Base-by-base conservation (phyloP, 306 rosid species). In the Cucurbita pepo region DNA sequence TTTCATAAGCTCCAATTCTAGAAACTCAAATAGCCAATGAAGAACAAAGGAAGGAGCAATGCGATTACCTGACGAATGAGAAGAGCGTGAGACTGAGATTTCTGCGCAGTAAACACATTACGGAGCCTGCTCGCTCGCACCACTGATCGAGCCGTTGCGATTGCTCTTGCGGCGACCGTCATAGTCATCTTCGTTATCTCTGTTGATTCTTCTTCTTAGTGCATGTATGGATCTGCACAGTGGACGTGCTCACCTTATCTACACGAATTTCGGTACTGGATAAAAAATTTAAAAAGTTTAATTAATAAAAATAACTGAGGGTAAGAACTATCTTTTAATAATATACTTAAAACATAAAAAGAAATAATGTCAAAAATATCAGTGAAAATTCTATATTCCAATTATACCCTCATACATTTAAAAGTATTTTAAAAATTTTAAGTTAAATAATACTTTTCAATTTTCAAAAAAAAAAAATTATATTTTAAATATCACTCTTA, bases 81-180 rank as follows among this genome's bases (percentile, higher is more conserved):
- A 69, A 69, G 73, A 2, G 73, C 30, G 57, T 15, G 73, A n/a
- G 73, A 69, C 25, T 50, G 73, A 69, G 73, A 50, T 47, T 69
- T 50, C 19, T 15, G 73, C 43, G 44, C 44, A 13, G 56, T 38
- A 8, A 69, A 30, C 15, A 45, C 55, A 14, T 22, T 7, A 30
- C 9, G 22, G 0, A 48, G 4, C 8, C 22, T 13, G 15, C 45
- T 69, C 16, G 58, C 48, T 69, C 25, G 72, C 16, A 19, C 72
- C 55, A 22, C 10, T 66, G 72, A 66, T 21, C 72, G 73, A 50
- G 13, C 57, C 14, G 56, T 13, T 7, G 73, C 44, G 54, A 51
- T 14, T 15, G 8, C 58, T 50, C 41, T 51, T 30, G 47, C 59
- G 16, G 25, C 47, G 25, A 69, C 56, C 22, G 45, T 11, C 73